Base-by-base conservation (phyloP, 768 basidiomycete species). In the Coprinopsis strossmayeri region DNA sequence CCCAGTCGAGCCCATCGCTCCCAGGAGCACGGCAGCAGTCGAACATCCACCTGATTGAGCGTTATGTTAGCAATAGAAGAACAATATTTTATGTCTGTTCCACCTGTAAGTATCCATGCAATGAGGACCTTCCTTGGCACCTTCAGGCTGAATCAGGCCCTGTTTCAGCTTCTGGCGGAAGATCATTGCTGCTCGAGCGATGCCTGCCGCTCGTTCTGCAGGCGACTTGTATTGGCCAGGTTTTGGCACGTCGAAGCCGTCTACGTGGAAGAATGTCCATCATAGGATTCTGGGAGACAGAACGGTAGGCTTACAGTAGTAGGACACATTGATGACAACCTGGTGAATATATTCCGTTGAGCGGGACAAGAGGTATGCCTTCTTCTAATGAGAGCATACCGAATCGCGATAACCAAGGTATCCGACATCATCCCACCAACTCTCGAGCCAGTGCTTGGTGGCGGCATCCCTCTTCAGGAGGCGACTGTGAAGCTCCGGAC, bases 251-350 rank as follows among this genome's bases (percentile, higher is more conserved):
- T 82, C 72, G 54, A 92, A 92, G 13, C 90, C 90, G 69, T 91
- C 89, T 92, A 27, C 30, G 30, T 15, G 30, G 7, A 5, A 12
- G 5, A 23, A 46, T 13, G 32, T 34, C 13, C 2, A 58, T 57
- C 51, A 56, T 45, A 30, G 49, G 40, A 18, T 38, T 48, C 48
- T 41, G 35, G 48, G n/a, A n/a, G 9, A 18, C 37, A 46, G 17
- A 17, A 10, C 40, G 15, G 25, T 15, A 5, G 7, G 54, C 77
- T 46, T 63, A 86, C 93, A 96, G 57, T 90, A 96, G 66, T 96
- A 95, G n/a, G 89, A 93, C 10, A 94, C 91, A 56, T 94, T 91
- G 34, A 94, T 74, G 1, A 94, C 82, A 48, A 92, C 84, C 83
- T 74, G 51, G n/a, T n/a, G n/a, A n/a, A n/a, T n/a, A n/a, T n/a